Percentiles rank a stretch among this genome's conserved stretches.
Conservation (phyloP, 257 asterid species). For the Penstemon davidsonii region DNA sequence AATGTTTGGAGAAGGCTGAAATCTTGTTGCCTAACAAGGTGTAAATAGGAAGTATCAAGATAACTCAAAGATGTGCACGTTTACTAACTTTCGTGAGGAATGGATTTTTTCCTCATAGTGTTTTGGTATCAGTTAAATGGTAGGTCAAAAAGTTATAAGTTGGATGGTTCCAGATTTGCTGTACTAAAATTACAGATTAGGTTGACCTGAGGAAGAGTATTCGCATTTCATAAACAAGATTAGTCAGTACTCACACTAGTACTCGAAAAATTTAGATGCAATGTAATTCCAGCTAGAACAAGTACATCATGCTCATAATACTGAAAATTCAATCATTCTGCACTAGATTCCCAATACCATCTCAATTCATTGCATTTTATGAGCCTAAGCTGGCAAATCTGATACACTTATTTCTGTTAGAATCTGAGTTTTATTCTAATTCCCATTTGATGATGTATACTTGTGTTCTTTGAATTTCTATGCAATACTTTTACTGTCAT, state of each 20-base stretch:
- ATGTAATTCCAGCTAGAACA: background rate
- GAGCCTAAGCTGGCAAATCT: background rate
- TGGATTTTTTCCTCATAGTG: background rate
- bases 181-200: background rate
- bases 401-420: background rate
- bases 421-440: too few relatives aligned
- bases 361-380: background rate
- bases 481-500: background rate
- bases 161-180: background rate
- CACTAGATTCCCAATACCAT: background rate
- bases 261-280: background rate
- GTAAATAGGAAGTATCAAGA: background rate
- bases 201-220: constrained; percentile 3
- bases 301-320: background rate
- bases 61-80: background rate
- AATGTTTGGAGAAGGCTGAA: background rate
- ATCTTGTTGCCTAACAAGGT: constrained; percentile 2
- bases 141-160: background rate
- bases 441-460: too few relatives aligned
- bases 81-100: constrained; percentile 1
- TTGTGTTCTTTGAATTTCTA: too few relatives aligned
- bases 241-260: background rate
- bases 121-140: background rate
- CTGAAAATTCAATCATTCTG: background rate
- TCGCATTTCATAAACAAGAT: background rate